Evolutionary conservation across 176 grass and related monocot species (phyloP).

Genomic region (Raddia guianensis): DNA sequence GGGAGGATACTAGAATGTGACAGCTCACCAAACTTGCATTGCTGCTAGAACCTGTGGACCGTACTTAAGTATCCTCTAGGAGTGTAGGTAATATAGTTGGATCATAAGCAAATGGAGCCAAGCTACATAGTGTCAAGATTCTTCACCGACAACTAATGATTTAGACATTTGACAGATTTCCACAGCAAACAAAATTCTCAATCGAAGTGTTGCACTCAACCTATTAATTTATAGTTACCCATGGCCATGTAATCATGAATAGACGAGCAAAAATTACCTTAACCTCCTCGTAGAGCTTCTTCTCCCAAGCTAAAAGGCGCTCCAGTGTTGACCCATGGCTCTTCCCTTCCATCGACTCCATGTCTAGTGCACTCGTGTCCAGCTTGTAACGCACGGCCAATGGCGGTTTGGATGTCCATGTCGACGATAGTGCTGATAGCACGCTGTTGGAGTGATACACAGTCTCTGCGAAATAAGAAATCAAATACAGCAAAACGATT

Average conservation of each 20-base stretch:
- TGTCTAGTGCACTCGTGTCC: conserved; percentile 59
- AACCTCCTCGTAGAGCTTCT: conserved; percentile 96
- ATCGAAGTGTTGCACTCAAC: conserved; percentile 2
- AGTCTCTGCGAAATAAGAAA: conserved; percentile 63
- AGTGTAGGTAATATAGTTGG: background rate
- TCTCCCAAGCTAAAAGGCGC: conserved; percentile 96
- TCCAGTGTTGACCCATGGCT: conserved; percentile 90
- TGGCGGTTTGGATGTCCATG: conserved; percentile 91
- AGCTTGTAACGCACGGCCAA: conserved; percentile 84
- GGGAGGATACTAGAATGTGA: conserved; percentile 25
- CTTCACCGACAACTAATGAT: conserved; percentile 18
- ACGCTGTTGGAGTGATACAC: conserved; percentile 95
- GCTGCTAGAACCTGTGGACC: background rate
- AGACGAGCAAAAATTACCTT: conserved; percentile 57
- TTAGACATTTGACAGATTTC: background rate
- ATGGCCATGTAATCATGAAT: background rate
- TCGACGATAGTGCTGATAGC: conserved; percentile 78
- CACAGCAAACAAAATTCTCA: conserved; percentile 16
- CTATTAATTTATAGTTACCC: background rate
- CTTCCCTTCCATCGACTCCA: conserved; percentile 65
- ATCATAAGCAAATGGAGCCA: conserved; percentile 21
- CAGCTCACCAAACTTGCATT: background rate
- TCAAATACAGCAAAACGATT: conserved; percentile 23
- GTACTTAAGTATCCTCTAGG: conserved; percentile 3
- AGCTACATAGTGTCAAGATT: conserved; percentile 30